Evolutionary conservation across 768 basidiomycete species (phyloP), one percentile per base, ranked within the genome.

Genomic region (Agaricus sinodeliciosus): DNA sequence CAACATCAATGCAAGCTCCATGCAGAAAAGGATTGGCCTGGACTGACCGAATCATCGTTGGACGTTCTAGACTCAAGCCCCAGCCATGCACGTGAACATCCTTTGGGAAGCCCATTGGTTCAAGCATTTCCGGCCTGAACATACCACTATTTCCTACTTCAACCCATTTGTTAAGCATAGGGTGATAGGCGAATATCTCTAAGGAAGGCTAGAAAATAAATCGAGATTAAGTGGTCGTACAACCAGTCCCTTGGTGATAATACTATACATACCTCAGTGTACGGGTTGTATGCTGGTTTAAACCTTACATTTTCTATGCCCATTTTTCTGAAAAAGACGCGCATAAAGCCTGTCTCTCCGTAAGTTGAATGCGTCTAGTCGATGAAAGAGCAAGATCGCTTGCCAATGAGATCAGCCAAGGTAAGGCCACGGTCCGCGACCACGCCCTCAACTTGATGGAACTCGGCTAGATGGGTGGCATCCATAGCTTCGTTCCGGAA

Each of bases 401-500:
- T 58, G 92, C 94, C 94, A 58, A 99, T 97, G 55, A 99, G 75
- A 66, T 98, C 94, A 15, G 93, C 95, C 25, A 99, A 74, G 1
- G 95, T 98, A 55, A 99, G 71, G 46, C 84, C 84, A 58, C 85
- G 82, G 69, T 99, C 96, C 9, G 96, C 96, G 25, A 99, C 93
- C 43, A 99, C 96, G 47, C 96, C 96, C 68, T 99, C 96, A n/a
- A 99, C 96, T 70, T 99, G 96, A 66, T 98, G 95, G 77, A 99
- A 99, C 69, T 99, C 96, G 3, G 96, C 96, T 57, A 99, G 64
- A 75, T 99, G 96, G 15, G 96, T 99, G 42, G 94, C 94, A 68
- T 99, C 96, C 79, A 91, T 90, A 0, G 96, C 91, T 69, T 99
- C 96, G 62, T 99, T 99, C 65, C 96, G 78, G 85, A 98, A 99